Percentiles rank a stretch among this genome's conserved stretches.
Conservation (phyloP, 352 stramenopile genomes). For the Phytophthora parvispora region DNA sequence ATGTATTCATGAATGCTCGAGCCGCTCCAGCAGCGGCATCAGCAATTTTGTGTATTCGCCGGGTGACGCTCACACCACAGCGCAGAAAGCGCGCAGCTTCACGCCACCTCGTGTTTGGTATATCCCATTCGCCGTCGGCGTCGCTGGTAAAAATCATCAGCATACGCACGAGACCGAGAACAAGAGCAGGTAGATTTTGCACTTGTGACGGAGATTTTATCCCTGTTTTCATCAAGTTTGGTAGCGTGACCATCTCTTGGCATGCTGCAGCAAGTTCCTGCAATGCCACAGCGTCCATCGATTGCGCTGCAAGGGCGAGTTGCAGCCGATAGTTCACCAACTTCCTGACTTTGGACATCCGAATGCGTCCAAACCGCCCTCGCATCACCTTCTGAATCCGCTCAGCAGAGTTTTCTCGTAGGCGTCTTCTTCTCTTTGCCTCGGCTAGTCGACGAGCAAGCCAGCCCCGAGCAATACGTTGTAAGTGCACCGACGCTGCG, state of each 20-base stretch:
- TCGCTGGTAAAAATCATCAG: conserved; percentile 78
- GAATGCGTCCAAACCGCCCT: conserved; percentile 62
- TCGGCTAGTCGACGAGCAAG: conserved; percentile 51
- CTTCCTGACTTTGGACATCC: conserved; percentile 64
- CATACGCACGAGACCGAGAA: conserved; percentile 78
- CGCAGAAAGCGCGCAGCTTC: conserved; percentile 66
- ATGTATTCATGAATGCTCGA: conserved; percentile 14
- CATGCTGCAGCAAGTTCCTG: conserved; percentile 72
- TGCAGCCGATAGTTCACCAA: conserved; percentile 47
- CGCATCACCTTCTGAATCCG: conserved; percentile 66
- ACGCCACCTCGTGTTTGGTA: conserved; percentile 70
- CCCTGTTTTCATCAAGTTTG: conserved; percentile 20
- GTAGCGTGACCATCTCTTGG: conserved; percentile 57
- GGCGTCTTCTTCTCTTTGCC: conserved; percentile 23
- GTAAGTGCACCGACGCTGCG: conserved; percentile 65
- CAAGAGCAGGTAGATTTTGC: conserved; percentile 54
- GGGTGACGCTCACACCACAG: conserved; percentile 53
- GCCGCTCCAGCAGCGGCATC: conserved; percentile 44
- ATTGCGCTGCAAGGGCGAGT: conserved; percentile 29
- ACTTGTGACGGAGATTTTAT: conserved; percentile 5
- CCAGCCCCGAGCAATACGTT: conserved; percentile 65
- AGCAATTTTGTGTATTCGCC: conserved; percentile 65
- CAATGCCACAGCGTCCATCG: conserved; percentile 33
- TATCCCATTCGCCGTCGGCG: conserved; percentile 55
- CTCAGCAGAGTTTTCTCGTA: conserved; percentile 26